A percentile compares a stretch with the other conserved stretches of the same genome.
phyloP scores from a whole-genome alignment of 75 land plant species.

The Picea glauca region DNA sequence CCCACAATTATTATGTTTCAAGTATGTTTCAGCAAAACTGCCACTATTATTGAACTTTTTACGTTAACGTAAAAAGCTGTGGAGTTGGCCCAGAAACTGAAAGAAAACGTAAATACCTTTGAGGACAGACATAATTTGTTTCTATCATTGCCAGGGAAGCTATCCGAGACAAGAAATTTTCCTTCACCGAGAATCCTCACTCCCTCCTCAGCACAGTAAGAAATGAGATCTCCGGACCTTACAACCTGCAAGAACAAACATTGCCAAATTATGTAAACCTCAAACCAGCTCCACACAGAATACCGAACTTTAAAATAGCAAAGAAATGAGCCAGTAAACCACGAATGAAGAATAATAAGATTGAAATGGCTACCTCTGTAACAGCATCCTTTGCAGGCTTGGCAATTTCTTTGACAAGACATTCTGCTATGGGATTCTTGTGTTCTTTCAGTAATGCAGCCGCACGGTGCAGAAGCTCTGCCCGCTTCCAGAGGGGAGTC shows the following conservation, averaged over 20 bases:
- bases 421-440: slow-evolving; percentile 77
- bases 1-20: background rate
- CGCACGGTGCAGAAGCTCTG: slow-evolving; percentile 83
- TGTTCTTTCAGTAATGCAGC: slow-evolving; percentile 90
- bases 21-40: background rate
- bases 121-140: slow-evolving; percentile 82
- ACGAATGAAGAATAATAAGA: background rate
- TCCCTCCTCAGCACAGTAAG: slow-evolving; percentile 90
- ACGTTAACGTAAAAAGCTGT: background rate
- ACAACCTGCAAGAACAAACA: slow-evolving; percentile 53
- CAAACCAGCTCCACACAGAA: background rate
- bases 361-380: slow-evolving; percentile 53
- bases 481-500: slow-evolving; percentile 93
- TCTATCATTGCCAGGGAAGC: slow-evolving; percentile 93
- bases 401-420: slow-evolving; percentile 91
- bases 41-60: background rate
- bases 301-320: background rate
- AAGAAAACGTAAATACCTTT: slow-evolving; percentile 45
- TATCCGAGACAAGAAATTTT: slow-evolving; percentile 74
- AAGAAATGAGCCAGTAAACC: background rate
- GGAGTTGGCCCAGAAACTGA: background rate
- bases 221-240: slow-evolving; percentile 84
- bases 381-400: slow-evolving; percentile 90
- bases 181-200: slow-evolving; percentile 80
- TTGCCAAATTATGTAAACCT: background rate